Base-by-base conservation (phyloP, 768 basidiomycete species). In the Leccinum variicolor region DNA sequence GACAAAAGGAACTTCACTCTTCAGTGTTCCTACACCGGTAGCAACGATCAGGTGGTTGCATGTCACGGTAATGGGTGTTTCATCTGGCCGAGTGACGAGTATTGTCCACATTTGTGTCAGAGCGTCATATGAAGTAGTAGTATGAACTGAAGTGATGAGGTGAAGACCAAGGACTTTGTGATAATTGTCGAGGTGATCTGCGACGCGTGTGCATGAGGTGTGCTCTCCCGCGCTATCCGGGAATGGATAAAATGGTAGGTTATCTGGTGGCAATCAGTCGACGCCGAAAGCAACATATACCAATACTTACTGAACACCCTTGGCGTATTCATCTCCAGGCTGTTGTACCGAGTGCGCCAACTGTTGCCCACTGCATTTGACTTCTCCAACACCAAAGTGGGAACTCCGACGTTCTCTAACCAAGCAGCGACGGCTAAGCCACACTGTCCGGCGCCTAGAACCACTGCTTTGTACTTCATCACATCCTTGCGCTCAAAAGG, bases 311-410 rank as follows among this genome's bases (percentile, higher is more conserved):
- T 60, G 9, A 43, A 60, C 8, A 48, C 45, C 19, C 25, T 53
- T 6, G 59, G 59, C 14, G 59, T 60, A 50, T 60, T 60, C 2
- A 49, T 53, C 25, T 60, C 50, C 39, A 89, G 70, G 10, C 84
- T 79, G 54, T 86, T 81, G 66, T 90, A 90, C 36, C 89, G 75
- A 36, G 79, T 74, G 56, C 86, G 74, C 87, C 86, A 89, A 51
- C 80, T 81, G 64, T 88, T 81, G 0, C 88, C 87, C 25, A 88
- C 77, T 19, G 81, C 71, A 11, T 66, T 57, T 52, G 84, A 79
- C 69, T 79, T 83, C 67, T 93, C 90, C 49, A 92, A 74, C 14
- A 91, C 71, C 8, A 89, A 72, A 9, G 50, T 51, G 21, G 50
- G 23, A 10, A 33, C 26, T 31, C 49, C 33, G 21, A 23, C 25